Percentiles rank a stretch among this genome's conserved stretches.
phyloP scores from a whole-genome alignment of 1,139 yeast genomes.

The Suhomyces bribrorum region DNA sequence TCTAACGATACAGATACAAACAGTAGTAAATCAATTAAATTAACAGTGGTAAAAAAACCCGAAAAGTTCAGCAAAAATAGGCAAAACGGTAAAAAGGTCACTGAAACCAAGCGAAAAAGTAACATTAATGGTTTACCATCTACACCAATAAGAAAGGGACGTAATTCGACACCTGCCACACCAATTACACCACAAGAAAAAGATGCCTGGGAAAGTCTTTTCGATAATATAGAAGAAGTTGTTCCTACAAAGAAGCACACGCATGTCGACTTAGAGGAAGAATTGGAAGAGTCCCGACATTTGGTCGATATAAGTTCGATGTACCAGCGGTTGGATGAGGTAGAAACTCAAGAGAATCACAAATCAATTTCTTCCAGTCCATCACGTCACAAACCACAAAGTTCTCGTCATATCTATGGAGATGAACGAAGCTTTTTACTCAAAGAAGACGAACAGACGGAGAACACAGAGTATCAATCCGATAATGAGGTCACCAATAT shows the following conservation, averaged over 20 bases:
- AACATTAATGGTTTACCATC: background rate
- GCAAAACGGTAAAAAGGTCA: no score
- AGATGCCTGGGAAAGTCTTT: conserved; percentile 25
- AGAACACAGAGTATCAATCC: conserved; percentile 5
- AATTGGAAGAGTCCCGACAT: conserved; percentile 4
- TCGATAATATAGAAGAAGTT: conserved; percentile 17
- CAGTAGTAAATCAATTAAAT: no score
- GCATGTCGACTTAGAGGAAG: conserved; percentile 2
- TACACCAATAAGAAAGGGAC: conserved; percentile 3
- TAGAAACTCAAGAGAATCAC: background rate
- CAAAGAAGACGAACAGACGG: conserved; percentile 14
- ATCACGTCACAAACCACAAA: background rate
- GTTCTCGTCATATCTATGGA: conserved; percentile 18
- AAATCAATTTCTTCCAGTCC: background rate
- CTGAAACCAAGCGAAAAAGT: no score
- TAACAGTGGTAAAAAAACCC: no score
- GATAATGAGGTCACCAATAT: conserved; percentile 16
- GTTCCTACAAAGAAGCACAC: background rate
- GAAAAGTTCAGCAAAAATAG: no score
- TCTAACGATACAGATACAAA: no score
- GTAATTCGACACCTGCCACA: conserved; percentile 3
- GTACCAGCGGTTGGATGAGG: conserved; percentile 4
- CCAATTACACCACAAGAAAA: conserved; percentile 17
- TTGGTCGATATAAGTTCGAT: conserved; percentile 2
- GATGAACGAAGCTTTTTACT: conserved; percentile 25